Evolutionary conservation across 352 stramenopile species (phyloP), one percentile per base, ranked within the genome.

Genomic region (Pythium monospermum): DNA sequence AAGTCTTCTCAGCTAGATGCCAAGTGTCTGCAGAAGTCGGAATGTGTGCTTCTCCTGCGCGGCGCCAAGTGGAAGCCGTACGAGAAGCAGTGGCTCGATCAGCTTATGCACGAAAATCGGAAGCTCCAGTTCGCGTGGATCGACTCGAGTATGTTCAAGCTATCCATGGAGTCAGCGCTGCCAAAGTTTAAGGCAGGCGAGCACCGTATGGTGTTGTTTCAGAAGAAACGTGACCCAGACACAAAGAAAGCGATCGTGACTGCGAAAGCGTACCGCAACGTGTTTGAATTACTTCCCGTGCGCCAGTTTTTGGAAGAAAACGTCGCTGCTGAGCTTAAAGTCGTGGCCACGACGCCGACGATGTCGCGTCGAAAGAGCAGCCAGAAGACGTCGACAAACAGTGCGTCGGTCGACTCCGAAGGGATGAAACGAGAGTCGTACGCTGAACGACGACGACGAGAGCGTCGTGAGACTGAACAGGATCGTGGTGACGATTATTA

Each of bases 151-250:
- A 70, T 71, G 13, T 58, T 80, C 36, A 81, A 83, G 66, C 64
- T 91, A 13, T 86, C 78, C 45, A 71, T 91, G 30, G 80, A 91
- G 53, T 74, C 64, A 15, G 53, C 77, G 54, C 56, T 90, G 25
- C 66, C 79, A 6, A 60, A 70, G 49, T 74, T 59, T 19, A 54
- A 28, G 12, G 18, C 32, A 0, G 72, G 64, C 3, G 71, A 86
- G 30, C 76, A 91, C 43, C 78, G 83, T 1, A 43, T 91, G 42
- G 66, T 91, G 46, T 52, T 89, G 5, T 94, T 94, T 55, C 70
- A 68, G 33, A 77, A 70, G n/a, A 54, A 74, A 21, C 66, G 55
- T 12, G 64, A 78, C 19, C 41, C 54, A 6, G 47, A 64, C 18
- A 64, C 54, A 10, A 62, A 59, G 54, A 76, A 73, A 35, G 22